Evolutionary conservation across 2,329 filamentous ascomycete species (phyloP).

Genomic region (Diaporthe velutina): DNA sequence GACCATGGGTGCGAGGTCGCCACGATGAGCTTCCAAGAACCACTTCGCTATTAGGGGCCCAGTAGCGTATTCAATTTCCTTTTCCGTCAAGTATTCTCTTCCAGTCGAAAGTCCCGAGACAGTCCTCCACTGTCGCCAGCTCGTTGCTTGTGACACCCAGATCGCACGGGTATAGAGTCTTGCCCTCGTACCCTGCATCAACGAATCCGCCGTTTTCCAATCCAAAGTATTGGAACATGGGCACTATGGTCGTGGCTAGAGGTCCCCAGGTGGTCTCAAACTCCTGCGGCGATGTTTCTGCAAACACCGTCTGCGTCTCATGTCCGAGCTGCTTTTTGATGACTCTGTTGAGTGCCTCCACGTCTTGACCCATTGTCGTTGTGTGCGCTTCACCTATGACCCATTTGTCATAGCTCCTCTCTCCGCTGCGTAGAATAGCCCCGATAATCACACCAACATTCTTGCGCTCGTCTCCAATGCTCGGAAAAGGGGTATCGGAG

Average conservation of each 20-base stretch:
- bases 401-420: not conserved
- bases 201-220: not conserved
- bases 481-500: not conserved
- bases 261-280: not conserved
- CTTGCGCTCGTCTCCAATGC: constrained; percentile 8
- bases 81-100: not conserved
- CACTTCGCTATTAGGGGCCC: not conserved
- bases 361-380: not conserved
- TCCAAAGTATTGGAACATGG: not conserved
- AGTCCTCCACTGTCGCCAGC: not conserved
- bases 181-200: not conserved
- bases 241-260: not conserved
- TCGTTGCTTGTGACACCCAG: not conserved
- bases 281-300: not conserved
- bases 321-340: not conserved
- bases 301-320: not conserved
- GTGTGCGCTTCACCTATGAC: not conserved
- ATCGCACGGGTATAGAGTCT: not conserved
- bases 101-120: not conserved
- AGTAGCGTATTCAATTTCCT: not conserved
- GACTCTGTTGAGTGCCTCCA: not conserved
- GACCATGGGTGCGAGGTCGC: not conserved
- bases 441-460: not conserved
- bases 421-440: constrained; percentile 8
- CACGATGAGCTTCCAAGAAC: not conserved